phyloP scores from a whole-genome alignment of 2,329 filamentous ascomycete genomes.

The Trichoderma polysporum region DNA sequence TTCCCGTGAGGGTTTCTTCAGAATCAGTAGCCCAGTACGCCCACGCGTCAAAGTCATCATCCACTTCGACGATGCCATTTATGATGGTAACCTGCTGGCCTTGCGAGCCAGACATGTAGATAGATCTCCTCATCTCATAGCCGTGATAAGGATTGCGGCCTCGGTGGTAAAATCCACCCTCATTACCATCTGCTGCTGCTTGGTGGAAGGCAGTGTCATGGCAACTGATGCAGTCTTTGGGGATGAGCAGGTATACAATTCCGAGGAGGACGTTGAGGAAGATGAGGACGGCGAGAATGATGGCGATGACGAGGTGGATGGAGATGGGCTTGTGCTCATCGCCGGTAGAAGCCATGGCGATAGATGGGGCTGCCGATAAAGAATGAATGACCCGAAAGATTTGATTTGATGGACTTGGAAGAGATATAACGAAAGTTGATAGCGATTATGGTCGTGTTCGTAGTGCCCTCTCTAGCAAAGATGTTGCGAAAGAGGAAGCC shows the following conservation, averaged over 20 bases:
- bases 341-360: not conserved
- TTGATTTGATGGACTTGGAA: not conserved
- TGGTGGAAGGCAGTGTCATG: not conserved
- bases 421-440: not conserved
- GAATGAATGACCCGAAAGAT: not conserved
- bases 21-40: constrained; percentile 19
- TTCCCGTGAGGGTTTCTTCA: not conserved
- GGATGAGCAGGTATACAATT: not conserved
- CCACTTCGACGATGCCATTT: constrained; percentile 1
- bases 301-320: constrained; percentile 15
- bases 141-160: not conserved
- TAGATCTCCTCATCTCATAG: not conserved
- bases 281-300: constrained; percentile 18
- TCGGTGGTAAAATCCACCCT: not conserved
- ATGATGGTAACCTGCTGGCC: not conserved
- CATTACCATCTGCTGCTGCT: not conserved
- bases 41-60: constrained; percentile 18
- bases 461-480: not conserved
- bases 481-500: not conserved
- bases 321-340: not conserved
- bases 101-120: not conserved
- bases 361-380: not conserved
- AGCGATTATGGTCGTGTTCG: not conserved
- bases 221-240: not conserved
- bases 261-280: constrained; percentile 21